Evolutionary conservation across 768 basidiomycete genomes (phyloP).

Genomic region (Mycena olivaceomarginata): DNA sequence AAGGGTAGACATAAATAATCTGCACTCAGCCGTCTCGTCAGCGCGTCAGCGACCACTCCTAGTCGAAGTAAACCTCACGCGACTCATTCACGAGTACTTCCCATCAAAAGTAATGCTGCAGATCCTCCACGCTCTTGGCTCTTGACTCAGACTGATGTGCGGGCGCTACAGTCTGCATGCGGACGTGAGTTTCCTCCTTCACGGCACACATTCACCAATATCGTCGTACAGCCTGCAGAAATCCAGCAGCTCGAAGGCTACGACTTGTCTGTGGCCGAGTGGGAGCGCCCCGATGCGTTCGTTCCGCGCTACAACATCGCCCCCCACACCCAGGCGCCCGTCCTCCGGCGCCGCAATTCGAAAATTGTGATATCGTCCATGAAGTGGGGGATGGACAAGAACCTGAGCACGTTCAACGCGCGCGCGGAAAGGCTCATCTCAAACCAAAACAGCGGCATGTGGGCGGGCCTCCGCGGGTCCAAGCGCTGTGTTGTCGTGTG

Average conservation of each 20-base stretch:
- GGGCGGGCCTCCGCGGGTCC: constrained; percentile 88
- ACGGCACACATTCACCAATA: constrained; percentile 30
- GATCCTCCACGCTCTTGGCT: no score
- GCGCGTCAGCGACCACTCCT: no score
- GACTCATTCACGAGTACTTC: no score
- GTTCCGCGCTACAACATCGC: constrained; percentile 88
- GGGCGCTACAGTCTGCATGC: constrained; percentile 13
- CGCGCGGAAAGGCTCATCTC: constrained; percentile 87
- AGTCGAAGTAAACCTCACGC: no score
- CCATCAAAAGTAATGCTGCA: no score
- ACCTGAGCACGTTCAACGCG: constrained; percentile 92
- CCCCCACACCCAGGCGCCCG: constrained; percentile 86
- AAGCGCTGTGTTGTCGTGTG: constrained; percentile 91
- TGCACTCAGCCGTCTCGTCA: no score
- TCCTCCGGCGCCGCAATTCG: constrained; percentile 71
- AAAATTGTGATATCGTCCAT: constrained; percentile 83
- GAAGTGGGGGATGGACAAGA: constrained; percentile 91
- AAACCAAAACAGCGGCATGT: constrained; percentile 87
- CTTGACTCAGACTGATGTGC: constrained; percentile 12
- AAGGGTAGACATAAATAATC: no score
- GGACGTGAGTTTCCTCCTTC: not conserved
- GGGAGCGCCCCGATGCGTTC: constrained; percentile 77
- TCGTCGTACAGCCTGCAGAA: constrained; percentile 56
- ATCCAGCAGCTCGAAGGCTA: constrained; percentile 67
- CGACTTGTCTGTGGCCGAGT: constrained; percentile 69